phyloP scores from a whole-genome alignment of 345 rosid species.

The Erucastrum elatum region DNA sequence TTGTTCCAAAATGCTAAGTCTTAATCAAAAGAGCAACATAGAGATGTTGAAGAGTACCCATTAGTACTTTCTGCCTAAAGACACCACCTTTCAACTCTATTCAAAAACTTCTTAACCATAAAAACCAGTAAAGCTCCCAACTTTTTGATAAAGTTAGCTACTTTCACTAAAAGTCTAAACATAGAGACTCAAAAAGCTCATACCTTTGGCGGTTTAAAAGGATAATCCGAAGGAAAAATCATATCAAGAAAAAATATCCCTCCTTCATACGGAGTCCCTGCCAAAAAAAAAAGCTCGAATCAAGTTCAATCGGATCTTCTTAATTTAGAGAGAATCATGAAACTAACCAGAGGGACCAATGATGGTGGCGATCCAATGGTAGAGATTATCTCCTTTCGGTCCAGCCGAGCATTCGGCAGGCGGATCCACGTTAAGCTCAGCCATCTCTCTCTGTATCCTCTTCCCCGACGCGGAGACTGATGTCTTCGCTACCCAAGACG shows the following conservation, averaged over 20 bases:
- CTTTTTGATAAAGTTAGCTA: not conserved
- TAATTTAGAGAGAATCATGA: not conserved
- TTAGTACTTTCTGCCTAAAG: not conserved
- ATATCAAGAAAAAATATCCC: slow-evolving; percentile 86
- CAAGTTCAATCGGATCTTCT: slow-evolving; percentile 22
- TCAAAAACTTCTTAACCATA: not conserved
- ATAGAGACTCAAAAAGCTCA: not conserved
- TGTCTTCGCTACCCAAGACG: slow-evolving; percentile 77
- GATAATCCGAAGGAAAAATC: slow-evolving; percentile 77
- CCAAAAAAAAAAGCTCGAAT: not conserved
- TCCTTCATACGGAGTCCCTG: slow-evolving; percentile 88
- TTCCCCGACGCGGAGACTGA: slow-evolving; percentile 85
- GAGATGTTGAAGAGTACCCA: not conserved
- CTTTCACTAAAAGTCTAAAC: not conserved
- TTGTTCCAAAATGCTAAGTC: not conserved
- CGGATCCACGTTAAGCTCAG: slow-evolving; percentile 73
- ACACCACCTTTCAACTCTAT: not conserved
- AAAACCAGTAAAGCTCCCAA: slow-evolving; percentile 10
- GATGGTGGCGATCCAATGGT: slow-evolving; percentile 86
- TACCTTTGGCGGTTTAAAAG: slow-evolving; percentile 93
- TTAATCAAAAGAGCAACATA: not conserved
- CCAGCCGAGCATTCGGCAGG: slow-evolving; percentile 88
- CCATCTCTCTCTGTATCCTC: slow-evolving; percentile 89
- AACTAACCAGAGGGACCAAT: slow-evolving; percentile 72
- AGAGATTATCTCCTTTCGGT: slow-evolving; percentile 89